Conservation (phyloP, 208 protist genomes). For the Acanthamoeba castellanii region DNA sequence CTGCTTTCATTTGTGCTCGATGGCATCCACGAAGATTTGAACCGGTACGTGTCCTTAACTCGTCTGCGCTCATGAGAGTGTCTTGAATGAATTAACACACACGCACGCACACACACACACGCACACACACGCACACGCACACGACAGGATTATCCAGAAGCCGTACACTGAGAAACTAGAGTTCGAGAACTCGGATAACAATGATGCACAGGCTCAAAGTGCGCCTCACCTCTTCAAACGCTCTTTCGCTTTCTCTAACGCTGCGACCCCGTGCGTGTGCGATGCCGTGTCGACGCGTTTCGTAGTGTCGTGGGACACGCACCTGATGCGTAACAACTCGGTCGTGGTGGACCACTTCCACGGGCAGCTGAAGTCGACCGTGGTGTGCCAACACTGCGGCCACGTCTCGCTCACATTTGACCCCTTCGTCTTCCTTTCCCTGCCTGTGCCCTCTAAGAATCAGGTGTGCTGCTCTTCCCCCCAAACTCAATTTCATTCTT, state of each 20-base stretch:
- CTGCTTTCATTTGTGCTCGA: slow-evolving; percentile 78
- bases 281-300: neutral
- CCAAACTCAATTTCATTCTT: neutral
- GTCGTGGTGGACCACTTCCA: slow-evolving; percentile 88
- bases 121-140: neutral
- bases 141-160: neutral
- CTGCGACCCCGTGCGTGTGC: too few species aligned
- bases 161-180: slow-evolving; percentile 1
- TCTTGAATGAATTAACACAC: too few species aligned
- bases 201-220: neutral
- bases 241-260: neutral
- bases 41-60: slow-evolving; percentile 1
- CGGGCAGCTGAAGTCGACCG: slow-evolving; percentile 81
- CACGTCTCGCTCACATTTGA: slow-evolving; percentile 88
- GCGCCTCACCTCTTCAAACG: too few species aligned
- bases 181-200: neutral
- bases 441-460: slow-evolving; percentile 81
- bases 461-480: neutral
- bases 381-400: slow-evolving; percentile 81
- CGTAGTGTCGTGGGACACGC: slow-evolving; percentile 89
- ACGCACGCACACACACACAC: neutral
- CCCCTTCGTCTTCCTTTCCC: slow-evolving; percentile 90
- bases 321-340: slow-evolving; percentile 91
- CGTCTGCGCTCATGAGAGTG: too few species aligned
- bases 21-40: slow-evolving; percentile 85